Percentiles rank a stretch among this genome's conserved stretches.
Conservation (phyloP, 1,284 basidiomycete species). For the Ganoderma boninense region DNA sequence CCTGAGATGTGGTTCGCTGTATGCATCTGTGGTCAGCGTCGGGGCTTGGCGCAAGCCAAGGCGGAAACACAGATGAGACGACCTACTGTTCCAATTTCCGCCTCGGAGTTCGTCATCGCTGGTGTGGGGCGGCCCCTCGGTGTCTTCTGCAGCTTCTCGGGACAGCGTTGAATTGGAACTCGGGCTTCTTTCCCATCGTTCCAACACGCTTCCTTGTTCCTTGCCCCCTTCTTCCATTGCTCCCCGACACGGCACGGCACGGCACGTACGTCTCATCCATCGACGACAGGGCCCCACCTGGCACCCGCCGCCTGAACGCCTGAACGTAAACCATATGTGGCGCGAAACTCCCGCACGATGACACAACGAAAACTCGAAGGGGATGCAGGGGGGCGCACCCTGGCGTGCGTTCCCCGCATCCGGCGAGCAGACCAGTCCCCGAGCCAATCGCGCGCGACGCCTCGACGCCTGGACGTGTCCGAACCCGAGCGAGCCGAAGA, state of each 20-base stretch:
- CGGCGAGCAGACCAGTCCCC: not conserved
- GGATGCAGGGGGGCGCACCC: no score
- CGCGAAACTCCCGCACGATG: not conserved
- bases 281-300: not conserved
- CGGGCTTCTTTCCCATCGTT: not conserved
- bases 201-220: not conserved
- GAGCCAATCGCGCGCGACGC: not conserved
- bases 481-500: no score
- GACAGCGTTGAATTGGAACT: not conserved
- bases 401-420: not conserved
- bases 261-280: not conserved
- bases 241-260: not conserved
- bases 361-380: not conserved
- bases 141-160: not conserved
- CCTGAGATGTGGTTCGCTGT: no score
- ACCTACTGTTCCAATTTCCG: not conserved
- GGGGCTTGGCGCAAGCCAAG: not conserved
- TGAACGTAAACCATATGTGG: not conserved
- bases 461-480: no score
- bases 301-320: not conserved
- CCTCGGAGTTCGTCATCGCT: no score
- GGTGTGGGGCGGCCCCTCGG: no score
- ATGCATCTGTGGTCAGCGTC: not conserved
- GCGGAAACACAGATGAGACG: no score
- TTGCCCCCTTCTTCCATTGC: no score